phyloP scores from a whole-genome alignment of 2,329 filamentous ascomycete species.

The Exophiala calicioides region DNA sequence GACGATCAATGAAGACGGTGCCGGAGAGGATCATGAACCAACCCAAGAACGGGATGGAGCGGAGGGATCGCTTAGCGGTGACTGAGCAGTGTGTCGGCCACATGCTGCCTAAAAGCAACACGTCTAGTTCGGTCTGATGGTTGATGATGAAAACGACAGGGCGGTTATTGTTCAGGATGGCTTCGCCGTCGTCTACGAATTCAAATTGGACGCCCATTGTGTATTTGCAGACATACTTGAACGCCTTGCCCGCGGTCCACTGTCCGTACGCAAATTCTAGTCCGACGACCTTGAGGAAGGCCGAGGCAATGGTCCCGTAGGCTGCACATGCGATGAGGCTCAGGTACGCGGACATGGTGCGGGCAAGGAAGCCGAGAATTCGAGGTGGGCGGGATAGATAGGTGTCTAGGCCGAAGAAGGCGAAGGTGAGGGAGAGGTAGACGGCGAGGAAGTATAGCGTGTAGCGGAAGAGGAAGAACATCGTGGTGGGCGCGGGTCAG shows the following conservation, averaged over 20 bases:
- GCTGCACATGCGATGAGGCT: conserved; percentile 54
- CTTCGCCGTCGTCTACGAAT: conserved; percentile 62
- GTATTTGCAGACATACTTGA: conserved; percentile 75
- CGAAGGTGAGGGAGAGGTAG: conserved; percentile 62
- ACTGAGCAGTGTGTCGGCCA: conserved; percentile 92
- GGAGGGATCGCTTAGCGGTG: conserved; percentile 85
- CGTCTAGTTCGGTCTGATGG: conserved; percentile 94
- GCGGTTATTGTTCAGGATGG: conserved; percentile 64
- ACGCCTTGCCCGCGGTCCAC: conserved; percentile 77
- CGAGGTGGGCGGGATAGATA: conserved; percentile 40
- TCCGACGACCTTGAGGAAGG: conserved; percentile 69
- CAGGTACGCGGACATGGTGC: conserved; percentile 49
- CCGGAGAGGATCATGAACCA: conserved; percentile 92
- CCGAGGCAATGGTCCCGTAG: conserved; percentile 75
- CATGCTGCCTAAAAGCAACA: conserved; percentile 83
- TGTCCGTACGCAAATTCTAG: conserved; percentile 72
- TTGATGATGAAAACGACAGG: conserved; percentile 92
- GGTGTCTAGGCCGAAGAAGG: conserved; percentile 51
- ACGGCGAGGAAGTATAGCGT: conserved; percentile 53
- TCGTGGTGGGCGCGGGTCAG: conserved; percentile 10
- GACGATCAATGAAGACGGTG: conserved; percentile 92
- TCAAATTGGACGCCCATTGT: conserved; percentile 77
- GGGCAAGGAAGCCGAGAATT: conserved; percentile 47
- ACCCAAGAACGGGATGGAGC: conserved; percentile 78
- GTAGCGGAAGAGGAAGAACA: conserved; percentile 37